Base-by-base conservation (phyloP, 2,329 filamentous ascomycete species). In the Aurifilum marmelostoma region DNA sequence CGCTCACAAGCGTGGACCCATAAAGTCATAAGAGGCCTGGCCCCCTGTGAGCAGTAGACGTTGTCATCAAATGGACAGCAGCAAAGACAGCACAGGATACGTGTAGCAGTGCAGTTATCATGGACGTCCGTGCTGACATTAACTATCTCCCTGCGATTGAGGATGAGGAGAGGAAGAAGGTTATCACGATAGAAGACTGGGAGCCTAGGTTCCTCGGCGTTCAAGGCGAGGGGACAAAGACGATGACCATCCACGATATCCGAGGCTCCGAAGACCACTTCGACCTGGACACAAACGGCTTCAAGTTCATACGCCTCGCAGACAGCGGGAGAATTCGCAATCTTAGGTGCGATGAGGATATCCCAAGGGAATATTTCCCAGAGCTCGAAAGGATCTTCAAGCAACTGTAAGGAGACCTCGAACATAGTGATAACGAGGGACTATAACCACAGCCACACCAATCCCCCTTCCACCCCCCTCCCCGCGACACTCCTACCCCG, bases 221-320 rank as follows among this genome's bases (percentile, higher is more conserved):
- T 32, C 29, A 18, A 12, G 39, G 54, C 56, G 67, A 61, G 2
- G 47, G 27, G 5, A 68, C 67, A 12, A 58, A 62, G 21, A 65
- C 58, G 41, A 60, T 68, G 52, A 59, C 27, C n/a, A 37, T 68
- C 24, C 41, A 21, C 14, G 56, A 68, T 11, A 65, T 66, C 24
- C 67, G 63, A 34, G 67, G 67, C 16, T 34, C 61, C 52, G 63
- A 68, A 41, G 43, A 61, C 21, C 9, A 7, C 16, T 68, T 68
- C 5, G 32, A 24, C 3, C 67, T 68, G 18, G 67, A 68, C 24
- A 60, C 32, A 34, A 68, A 68, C 21, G 67, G 62, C 1, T 66
- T 68, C 56, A 32, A 68, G 32, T 68, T 68, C 16, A 14, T 68
- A 32, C 37, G 59, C 34, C 67, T 66, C 24, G 50, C 63, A 18